Base-by-base conservation (phyloP, 306 rosid genomes). In the Purshia tridentata region DNA sequence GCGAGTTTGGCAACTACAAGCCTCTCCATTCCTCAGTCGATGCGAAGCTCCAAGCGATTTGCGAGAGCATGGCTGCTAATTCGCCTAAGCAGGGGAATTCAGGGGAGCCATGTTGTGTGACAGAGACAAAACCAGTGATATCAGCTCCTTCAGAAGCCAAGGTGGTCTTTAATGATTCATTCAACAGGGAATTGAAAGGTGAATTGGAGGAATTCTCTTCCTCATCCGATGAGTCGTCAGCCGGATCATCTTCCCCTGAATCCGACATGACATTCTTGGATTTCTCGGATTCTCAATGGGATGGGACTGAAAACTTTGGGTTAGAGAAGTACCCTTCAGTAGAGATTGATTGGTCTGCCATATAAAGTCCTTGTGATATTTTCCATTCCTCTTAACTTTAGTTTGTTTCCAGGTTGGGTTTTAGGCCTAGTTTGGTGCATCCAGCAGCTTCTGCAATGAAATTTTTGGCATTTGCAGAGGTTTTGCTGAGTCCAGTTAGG, bases 321-420 rank as follows among this genome's bases (percentile, higher is more conserved):
- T 72, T 91, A 86, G 93, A 83, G 69, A 94, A 91, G 86, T 91
- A 9, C 67, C 95, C 97, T 76, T 91, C 99, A 0, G 85, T 88
- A 65, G 99, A 94, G 81, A 94, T 91, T 73, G 99, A 91, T 65
- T 94, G 97, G 99, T 88, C 81, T 35, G 91, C 97, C 56, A 72
- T 91, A 40, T 89, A 70, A 84, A 65, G 18, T 18, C 4, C 20
- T 5, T 53, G 42, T 73, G 9, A 13, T 45, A 2, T 53, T 68
- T 18, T 50, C n/a, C 54, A 29, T 10, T 2, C 5, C 5, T 14
- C 49, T 73, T 48, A 44, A 66, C 5, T 69, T n/a, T n/a, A n/a
- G n/a, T n/a, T 53, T 72, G n/a, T 55, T 14, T 65, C 69, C 72
- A 29, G 53, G 51, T 65, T 75, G 6, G 46, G 50, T 22, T 65